Percentiles rank a stretch among this genome's conserved stretches.
These are phyloP conservation scores for Vigna reflexopilosa DNA, from an alignment of 306 rosid genomes.

Conservation along the genomic window DNA sequence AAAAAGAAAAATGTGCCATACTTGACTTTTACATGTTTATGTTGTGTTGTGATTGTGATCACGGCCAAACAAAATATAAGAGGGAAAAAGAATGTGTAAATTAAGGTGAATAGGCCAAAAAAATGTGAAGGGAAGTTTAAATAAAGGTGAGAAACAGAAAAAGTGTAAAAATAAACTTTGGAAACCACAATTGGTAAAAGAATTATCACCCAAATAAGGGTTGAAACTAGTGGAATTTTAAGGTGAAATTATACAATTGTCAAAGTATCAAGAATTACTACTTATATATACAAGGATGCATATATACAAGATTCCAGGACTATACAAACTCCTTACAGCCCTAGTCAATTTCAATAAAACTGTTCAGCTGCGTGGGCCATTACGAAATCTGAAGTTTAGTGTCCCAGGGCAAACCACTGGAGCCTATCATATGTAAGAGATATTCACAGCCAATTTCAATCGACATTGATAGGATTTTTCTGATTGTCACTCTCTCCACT, in stretches of 20 bases:
- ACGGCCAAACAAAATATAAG: background rate
- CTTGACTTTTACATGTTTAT: too few relatives aligned
- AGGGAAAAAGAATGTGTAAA: too few relatives aligned
- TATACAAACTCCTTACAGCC: slow-evolving; percentile 46
- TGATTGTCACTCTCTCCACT: slow-evolving; percentile 46
- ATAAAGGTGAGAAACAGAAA: background rate
- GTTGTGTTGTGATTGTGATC: too few relatives aligned
- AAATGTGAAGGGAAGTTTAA: background rate
- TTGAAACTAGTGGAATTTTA: slow-evolving; percentile 20
- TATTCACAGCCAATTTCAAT: slow-evolving; percentile 34
- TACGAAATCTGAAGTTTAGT: slow-evolving; percentile 19
- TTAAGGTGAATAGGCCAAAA: background rate
- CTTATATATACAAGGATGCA: slow-evolving; percentile 46
- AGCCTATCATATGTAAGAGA: slow-evolving; percentile 22
- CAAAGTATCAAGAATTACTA: slow-evolving; percentile 12
- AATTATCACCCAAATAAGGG: background rate
- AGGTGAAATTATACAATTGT: slow-evolving; percentile 33
- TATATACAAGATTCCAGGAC: slow-evolving; percentile 43
- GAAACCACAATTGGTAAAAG: background rate
- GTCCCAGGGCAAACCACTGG: slow-evolving; percentile 22
- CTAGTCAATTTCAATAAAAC: slow-evolving; percentile 33
- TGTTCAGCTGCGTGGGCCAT: slow-evolving; percentile 39
- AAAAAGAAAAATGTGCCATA: too few relatives aligned
- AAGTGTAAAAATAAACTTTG: background rate
- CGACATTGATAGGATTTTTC: slow-evolving; percentile 39